A percentile compares a stretch with the other conserved stretches of the same genome.
Conservation (phyloP, 768 basidiomycete genomes). For the Sporobolomyces roseus region DNA sequence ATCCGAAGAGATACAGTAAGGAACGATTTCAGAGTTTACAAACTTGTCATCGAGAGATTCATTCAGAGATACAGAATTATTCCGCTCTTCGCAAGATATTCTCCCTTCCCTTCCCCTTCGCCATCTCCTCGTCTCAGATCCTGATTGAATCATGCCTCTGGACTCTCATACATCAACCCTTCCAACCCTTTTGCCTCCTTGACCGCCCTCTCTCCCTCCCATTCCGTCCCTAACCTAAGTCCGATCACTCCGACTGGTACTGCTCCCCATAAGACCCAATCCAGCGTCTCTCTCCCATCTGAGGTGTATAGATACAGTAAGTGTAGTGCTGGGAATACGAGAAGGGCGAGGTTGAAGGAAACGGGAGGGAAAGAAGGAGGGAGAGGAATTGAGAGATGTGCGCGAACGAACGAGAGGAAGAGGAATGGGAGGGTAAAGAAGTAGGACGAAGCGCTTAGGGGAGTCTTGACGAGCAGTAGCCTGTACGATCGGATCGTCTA, state of each 20-base stretch:
- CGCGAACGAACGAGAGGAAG: background rate
- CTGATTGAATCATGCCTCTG: slow-evolving; percentile 32
- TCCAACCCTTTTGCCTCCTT: slow-evolving; percentile 4
- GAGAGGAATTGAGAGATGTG: background rate
- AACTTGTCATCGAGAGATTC: no score
- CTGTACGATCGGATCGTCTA: background rate
- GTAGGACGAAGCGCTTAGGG: background rate
- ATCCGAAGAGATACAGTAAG: no score
- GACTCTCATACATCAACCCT: slow-evolving; percentile 20
- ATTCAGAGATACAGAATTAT: no score
- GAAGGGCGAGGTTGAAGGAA: background rate
- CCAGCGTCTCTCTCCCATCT: background rate
- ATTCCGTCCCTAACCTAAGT: background rate
- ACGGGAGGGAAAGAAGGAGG: background rate
- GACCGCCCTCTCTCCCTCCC: background rate
- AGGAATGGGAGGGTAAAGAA: background rate
- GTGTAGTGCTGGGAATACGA: background rate
- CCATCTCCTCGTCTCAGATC: no score
- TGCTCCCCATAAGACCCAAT: background rate
- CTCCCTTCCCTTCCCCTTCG: no score
- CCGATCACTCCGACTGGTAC: background rate
- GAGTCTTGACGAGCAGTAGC: background rate
- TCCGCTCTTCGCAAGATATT: no score
- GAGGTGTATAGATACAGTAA: background rate
- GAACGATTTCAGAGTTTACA: no score